A percentile compares a stretch with the other conserved stretches of the same genome.
phyloP scores from a whole-genome alignment of 2,329 filamentous ascomycete species.

The Cytospora mali region DNA sequence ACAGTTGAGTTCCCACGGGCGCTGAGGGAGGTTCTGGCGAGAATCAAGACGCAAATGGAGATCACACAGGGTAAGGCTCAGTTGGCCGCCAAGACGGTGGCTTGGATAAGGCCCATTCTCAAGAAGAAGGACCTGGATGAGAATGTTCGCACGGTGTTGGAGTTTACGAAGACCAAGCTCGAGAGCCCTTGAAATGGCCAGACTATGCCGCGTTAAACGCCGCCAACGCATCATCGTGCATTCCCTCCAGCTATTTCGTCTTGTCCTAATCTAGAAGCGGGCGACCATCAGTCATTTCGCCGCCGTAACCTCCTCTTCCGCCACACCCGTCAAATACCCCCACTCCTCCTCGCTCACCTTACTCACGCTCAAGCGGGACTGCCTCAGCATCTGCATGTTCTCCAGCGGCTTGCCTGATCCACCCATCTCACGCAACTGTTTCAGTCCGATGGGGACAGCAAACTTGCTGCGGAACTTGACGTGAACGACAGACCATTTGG shows the following conservation, averaged over 20 bases:
- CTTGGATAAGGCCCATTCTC: conserved; percentile 60
- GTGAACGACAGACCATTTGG: conserved; percentile 87
- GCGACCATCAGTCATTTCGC: neutral
- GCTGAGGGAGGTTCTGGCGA: conserved; percentile 65
- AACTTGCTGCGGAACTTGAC: conserved; percentile 89
- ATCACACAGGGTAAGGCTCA: conserved; percentile 48
- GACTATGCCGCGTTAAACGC: neutral
- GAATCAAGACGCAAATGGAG: conserved; percentile 56
- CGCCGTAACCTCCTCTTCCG: conserved; percentile 46
- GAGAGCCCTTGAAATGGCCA: conserved; percentile 31
- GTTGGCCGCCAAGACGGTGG: conserved; percentile 51
- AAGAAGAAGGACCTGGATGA: conserved; percentile 54
- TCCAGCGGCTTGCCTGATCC: conserved; percentile 60
- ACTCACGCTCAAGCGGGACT: conserved; percentile 80
- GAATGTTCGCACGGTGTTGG: conserved; percentile 58
- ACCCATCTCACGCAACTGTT: conserved; percentile 69
- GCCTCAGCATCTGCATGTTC: conserved; percentile 81
- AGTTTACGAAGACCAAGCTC: conserved; percentile 50
- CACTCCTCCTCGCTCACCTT: conserved; percentile 67
- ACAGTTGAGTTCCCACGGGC: conserved; percentile 74
- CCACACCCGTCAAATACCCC: conserved; percentile 60
- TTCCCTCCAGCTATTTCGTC: neutral
- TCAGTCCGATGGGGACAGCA: conserved; percentile 67
- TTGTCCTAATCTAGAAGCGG: neutral
- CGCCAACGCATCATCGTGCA: neutral